phyloP scores from a whole-genome alignment of 2,329 filamentous ascomycete species.

The Xylariaceae sp. region DNA sequence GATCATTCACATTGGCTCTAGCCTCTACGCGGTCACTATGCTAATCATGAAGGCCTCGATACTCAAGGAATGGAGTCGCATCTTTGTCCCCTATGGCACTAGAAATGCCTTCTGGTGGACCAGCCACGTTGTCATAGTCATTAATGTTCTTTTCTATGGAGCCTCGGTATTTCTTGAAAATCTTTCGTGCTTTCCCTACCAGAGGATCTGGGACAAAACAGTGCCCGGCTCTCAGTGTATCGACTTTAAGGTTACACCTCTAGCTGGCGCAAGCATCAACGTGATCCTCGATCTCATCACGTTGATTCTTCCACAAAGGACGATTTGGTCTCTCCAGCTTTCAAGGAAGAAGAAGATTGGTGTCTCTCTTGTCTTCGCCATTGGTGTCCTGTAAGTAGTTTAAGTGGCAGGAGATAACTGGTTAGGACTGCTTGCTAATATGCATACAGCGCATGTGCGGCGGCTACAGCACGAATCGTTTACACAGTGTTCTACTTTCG shows the following conservation, averaged over 20 bases:
- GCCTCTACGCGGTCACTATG: slow-evolving; percentile 4
- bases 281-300: slow-evolving; percentile 5
- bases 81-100: slow-evolving; percentile 3
- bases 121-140: slow-evolving; percentile 24
- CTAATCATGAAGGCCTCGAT: slow-evolving; percentile 6
- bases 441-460: no score
- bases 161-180: slow-evolving; percentile 33
- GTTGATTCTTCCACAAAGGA: slow-evolving; percentile 1
- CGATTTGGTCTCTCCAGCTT: slow-evolving; percentile 6
- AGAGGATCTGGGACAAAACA: slow-evolving; percentile 33
- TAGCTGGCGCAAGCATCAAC: slow-evolving; percentile 2
- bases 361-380: neutral
- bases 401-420: no score
- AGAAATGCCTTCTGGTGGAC: slow-evolving; percentile 25
- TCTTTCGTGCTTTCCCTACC: slow-evolving; percentile 35
- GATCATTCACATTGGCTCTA: slow-evolving; percentile 4
- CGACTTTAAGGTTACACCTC: neutral
- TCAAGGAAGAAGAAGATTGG: slow-evolving; percentile 4
- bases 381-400: neutral
- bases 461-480: no score
- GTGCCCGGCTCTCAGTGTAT: slow-evolving; percentile 27
- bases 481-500: no score
- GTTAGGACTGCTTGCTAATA: no score
- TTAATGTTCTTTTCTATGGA: slow-evolving; percentile 29
- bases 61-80: slow-evolving; percentile 7